Base-by-base conservation (phyloP, 192 early-diverging fungal genomes). In the Backusella tuberculispora region DNA sequence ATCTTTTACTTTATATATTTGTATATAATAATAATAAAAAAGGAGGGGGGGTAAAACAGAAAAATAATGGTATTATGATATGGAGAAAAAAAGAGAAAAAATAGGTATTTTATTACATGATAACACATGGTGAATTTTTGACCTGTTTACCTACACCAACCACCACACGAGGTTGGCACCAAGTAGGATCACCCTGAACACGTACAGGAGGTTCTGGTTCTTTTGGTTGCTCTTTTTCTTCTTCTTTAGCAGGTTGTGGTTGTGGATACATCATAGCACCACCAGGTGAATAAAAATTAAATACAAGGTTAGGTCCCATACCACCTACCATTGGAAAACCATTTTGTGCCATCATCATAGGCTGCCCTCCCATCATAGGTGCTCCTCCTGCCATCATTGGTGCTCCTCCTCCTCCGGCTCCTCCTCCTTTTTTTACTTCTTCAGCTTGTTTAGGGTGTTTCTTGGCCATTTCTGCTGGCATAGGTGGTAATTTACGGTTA, bases 261-360 rank as follows among this genome's bases (percentile, higher is more conserved):
- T 65, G 64, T 4, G 15, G 64, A 17, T 26, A 66, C 24, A 69
- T 34, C 24, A 21, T 46, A 12, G 14, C 44, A 3, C 44, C 44
- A 5, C 21, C 42, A 29, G 38, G 68, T 0, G 21, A 26, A 15
- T 43, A 26, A 34, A 69, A 47, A 44, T 69, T 45, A 14, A 69
- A 69, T 47, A 69, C 68, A 17, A 69, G 26, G 7, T 69, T 69
- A 14, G 68, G 68, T 43, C 66, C 66, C 66, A 67, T 67, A 8
- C 68, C 68, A 2, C 43, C 68, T 46, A 60, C 53, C 53, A 26
- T 60, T 60, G 53, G 53, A 26, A 26, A 26, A 12, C 53, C 53
- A 26, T 26, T 60, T 60, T 60, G 53, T 12, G 21, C 53, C 53
- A 60, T 60, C 53, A 60, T 60, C 53, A 45, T 46, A 46, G 68